Conservation (phyloP, 345 rosid genomes). For the Geranium brycei region DNA sequence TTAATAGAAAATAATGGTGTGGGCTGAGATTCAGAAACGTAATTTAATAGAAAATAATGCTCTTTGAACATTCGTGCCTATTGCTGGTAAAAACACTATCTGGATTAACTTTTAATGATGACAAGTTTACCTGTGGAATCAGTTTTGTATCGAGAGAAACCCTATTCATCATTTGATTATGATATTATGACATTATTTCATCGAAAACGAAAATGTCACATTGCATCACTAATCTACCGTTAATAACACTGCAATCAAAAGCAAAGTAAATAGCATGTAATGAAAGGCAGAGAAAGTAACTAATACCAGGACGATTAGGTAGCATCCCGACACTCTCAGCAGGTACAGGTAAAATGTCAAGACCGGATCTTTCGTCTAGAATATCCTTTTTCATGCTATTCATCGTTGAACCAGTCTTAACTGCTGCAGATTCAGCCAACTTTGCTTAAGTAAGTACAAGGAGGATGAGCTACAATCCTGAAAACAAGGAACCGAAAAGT, state of each 20-base stretch:
- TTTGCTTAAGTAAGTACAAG: constrained; percentile 34
- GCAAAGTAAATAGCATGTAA: no score
- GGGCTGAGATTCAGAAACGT: background rate
- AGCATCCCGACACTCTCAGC: constrained; percentile 70
- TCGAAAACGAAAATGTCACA: background rate
- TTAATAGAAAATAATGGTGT: background rate
- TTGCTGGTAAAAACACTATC: background rate
- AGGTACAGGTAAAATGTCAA: constrained; percentile 59
- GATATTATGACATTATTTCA: no score
- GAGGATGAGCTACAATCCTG: constrained; percentile 23
- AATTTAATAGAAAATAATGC: no score
- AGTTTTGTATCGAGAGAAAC: background rate
- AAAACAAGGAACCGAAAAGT: no score
- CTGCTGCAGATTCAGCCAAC: constrained; percentile 39
- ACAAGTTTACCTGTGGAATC: background rate
- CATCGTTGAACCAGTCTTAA: constrained; percentile 17
- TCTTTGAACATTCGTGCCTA: no score
- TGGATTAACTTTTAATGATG: background rate
- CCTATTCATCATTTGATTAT: background rate
- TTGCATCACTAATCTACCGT: background rate
- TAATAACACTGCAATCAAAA: background rate
- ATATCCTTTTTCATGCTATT: constrained; percentile 18
- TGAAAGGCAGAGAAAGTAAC: background rate
- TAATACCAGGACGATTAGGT: constrained; percentile 51
- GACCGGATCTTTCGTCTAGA: constrained; percentile 20